Base-by-base conservation (phyloP, 1,139 yeast genomes). In the Arxiozyma heterogenica region DNA sequence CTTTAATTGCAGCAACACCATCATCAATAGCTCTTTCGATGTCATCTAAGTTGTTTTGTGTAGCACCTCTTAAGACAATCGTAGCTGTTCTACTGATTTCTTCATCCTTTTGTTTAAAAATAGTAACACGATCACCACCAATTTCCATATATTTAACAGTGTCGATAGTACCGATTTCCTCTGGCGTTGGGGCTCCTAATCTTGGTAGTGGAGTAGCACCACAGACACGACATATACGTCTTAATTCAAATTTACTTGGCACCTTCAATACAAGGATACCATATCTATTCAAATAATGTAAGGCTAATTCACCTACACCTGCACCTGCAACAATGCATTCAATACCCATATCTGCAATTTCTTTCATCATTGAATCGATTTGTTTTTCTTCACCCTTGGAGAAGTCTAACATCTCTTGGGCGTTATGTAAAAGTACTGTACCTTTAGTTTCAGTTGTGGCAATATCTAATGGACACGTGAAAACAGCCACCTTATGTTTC, bases 361-460 rank as follows among this genome's bases (percentile, higher is more conserved):
- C 95, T 70, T 86, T 86, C 63, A 93, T 86, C 74, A 86, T 80
- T 67, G 81, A 83, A 68, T 93, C 97, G 66, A 93, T 80, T 71
- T 90, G 98, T 53, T 84, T 85, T 73, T 93, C 98, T 73, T 93
- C 98, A 61, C 97, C 98, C 74, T 86, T 88, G 59, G 95, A 82
- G 73, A 93, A 93, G 67, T 90, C 94, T 62, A 93, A 78, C 97
- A 93, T 91, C 73, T 93, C 98, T 71, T 91, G 81, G 12, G 98
- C 98, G 67, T 89, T 91, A 73, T 91, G 97, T 61, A 93, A 78
- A 64, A 93, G 76, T 47, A 93, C 98, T 12, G 98, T 94, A 51
- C 98, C 98, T 73, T 93, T 91, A 25, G 98, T 91, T 75, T 93
- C 98, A 20, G 98, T 91, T 57, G 90, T 85, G 23, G 96, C 84